Base-by-base conservation (phyloP, 495 filamentous ascomycete genomes). In the Penicillium soppii region DNA sequence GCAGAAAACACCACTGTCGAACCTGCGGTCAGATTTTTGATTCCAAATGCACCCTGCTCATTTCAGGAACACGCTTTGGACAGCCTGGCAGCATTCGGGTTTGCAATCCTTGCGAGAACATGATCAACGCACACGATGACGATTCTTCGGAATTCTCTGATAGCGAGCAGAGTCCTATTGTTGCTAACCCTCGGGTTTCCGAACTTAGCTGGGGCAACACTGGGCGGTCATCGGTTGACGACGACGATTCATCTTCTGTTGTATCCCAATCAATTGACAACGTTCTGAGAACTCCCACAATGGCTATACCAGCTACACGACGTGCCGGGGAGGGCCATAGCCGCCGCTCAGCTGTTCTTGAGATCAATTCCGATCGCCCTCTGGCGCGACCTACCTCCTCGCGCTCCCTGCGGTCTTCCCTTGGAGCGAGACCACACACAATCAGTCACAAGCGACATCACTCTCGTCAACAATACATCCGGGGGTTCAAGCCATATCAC, bases 1-100 rank as follows among this genome's bases (percentile, higher is more conserved):
- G 95, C 47, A 82, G 95, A 48, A 97, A 97, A 62, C 95, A 99
- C 69, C 95, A 99, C 62, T 99, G 95, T 63, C 83, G 95, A 40
- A 79, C 79, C 39, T 86, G 95, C 65, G 95, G 95, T 25, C 95
- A 96, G 63, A 99, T 99, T 32, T 97, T 97, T 63, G 94, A 97
- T 69, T 89, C 90, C 1, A 96, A 95, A 67, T 99, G 95, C 68
- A 99, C 95, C 3, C 85, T 88, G 32, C 80, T 91, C 12, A 88
- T 99, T 20, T 82, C 90, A 12, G 94, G 92, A 4, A 80, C 85
- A 46, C 80, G 83, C 25, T 97, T 97, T 67, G 90, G 90, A n/a
- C 89, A 96, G 47, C 81, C 84, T 43, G 87, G 91, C 2, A 87
- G 85, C 22, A 77, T 99, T 41, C 79, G 95, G 54, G 90, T 97